Conservation (phyloP, 352 stramenopile species). For the Globisporangium solare region DNA sequence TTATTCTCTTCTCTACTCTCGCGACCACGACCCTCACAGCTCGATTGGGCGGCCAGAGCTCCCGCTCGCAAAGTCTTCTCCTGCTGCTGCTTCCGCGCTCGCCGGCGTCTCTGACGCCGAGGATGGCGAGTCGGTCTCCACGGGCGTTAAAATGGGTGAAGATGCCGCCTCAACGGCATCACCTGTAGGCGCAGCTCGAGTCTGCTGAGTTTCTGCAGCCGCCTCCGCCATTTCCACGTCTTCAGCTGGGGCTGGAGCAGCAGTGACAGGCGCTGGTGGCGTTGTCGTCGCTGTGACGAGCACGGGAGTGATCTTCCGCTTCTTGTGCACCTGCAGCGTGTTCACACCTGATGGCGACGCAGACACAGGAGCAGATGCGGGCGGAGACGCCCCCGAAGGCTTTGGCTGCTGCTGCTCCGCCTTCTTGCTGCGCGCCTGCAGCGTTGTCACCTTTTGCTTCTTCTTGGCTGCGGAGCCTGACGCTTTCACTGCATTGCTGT, state of each 20-base stretch:
- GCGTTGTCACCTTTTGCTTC: conserved; percentile 18
- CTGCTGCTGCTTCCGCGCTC: neutral
- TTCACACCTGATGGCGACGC: conserved; percentile 31
- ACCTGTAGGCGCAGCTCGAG: too few relatives aligned
- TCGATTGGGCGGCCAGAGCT: conserved; percentile 2
- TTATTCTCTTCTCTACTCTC: neutral
- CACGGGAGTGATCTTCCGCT: conserved; percentile 66
- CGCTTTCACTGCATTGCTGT: neutral
- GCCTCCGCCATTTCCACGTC: too few relatives aligned
- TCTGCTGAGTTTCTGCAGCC: too few relatives aligned
- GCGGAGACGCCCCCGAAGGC: neutral
- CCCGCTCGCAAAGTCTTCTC: neutral
- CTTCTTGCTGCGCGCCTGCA: conserved; percentile 19
- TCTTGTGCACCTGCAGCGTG: conserved; percentile 77
- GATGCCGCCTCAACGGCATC: too few relatives aligned
- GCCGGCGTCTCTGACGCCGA: too few relatives aligned
- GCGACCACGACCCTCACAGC: neutral
- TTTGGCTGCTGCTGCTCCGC: conserved; percentile 7
- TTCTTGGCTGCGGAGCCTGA: conserved; percentile 17
- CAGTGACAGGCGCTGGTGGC: neutral
- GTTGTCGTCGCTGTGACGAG: conserved; percentile 15
- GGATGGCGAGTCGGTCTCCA: too few relatives aligned
- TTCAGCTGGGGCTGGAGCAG: neutral
- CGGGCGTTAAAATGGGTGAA: too few relatives aligned
- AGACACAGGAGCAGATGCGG: neutral